Evolutionary conservation across 371 early-diverging fungal genomes (phyloP).

Genomic region (Apophysomyces elegans): DNA sequence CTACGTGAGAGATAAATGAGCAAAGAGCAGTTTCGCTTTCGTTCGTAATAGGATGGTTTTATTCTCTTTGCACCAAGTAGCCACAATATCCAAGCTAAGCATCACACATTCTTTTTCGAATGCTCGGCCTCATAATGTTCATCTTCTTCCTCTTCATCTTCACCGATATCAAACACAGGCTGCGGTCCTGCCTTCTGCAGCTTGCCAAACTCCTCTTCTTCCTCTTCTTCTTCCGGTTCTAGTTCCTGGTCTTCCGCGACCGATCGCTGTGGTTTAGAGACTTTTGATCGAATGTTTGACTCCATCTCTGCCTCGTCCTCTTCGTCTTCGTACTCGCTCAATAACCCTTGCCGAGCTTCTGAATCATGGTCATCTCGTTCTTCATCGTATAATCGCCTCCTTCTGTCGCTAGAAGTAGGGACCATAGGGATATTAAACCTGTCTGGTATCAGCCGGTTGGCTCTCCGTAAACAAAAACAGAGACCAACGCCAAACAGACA

Average conservation of each 20-base stretch:
- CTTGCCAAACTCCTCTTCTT: conserved; percentile 26
- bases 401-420: conserved; percentile 26
- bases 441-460: conserved; percentile 47
- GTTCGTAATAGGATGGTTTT: too few relatives aligned
- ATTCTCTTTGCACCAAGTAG: too few relatives aligned
- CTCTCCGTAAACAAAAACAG: conserved; percentile 46
- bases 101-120: too few relatives aligned
- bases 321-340: conserved; percentile 27
- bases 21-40: too few relatives aligned
- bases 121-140: background rate
- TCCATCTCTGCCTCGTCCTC: conserved; percentile 24
- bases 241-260: background rate
- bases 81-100: too few relatives aligned
- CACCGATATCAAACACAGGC: conserved; percentile 24
- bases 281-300: conserved; percentile 18
- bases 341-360: conserved; percentile 38
- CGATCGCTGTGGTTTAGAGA: conserved; percentile 4
- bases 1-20: too few relatives aligned
- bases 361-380: conserved; percentile 29
- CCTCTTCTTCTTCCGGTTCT: conserved; percentile 15
- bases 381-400: conserved; percentile 22
- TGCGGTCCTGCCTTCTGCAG: conserved; percentile 18
- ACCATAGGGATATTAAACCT: conserved; percentile 42
- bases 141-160: conserved; percentile 20
- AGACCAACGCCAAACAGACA: conserved; percentile 40